Conservation (phyloP, 805 yeast species). For the Candida montana region DNA sequence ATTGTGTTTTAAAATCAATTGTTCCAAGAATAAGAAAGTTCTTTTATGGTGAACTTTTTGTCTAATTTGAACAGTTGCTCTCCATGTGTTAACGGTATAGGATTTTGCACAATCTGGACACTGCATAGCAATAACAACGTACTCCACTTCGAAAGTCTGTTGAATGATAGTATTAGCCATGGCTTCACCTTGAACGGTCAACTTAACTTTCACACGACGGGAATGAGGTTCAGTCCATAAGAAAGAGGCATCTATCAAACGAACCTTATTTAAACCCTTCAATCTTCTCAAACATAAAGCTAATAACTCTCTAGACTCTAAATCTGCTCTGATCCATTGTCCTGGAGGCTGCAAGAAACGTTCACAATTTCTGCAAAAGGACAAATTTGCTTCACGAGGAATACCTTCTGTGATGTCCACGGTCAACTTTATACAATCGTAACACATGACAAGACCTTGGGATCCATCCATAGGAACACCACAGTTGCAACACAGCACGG, state of each 20-base stretch:
- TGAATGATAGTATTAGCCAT: slow-evolving; percentile 87
- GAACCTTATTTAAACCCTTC: slow-evolving; percentile 79
- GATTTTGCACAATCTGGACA: slow-evolving; percentile 99
- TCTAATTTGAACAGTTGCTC: slow-evolving; percentile 95
- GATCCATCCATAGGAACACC: slow-evolving; percentile 98
- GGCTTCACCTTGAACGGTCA: slow-evolving; percentile 97
- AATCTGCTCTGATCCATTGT: slow-evolving; percentile 86
- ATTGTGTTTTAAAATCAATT: slow-evolving; percentile 83
- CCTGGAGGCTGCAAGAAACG: slow-evolving; percentile 91
- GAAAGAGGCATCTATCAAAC: slow-evolving; percentile 89
- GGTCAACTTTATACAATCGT: slow-evolving; percentile 91
- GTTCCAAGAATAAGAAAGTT: slow-evolving; percentile 93
- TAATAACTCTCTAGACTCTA: slow-evolving; percentile 87
- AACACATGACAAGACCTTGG: slow-evolving; percentile 87
- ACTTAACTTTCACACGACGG: slow-evolving; percentile 82
- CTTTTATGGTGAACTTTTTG: slow-evolving; percentile 96
- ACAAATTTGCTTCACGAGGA: slow-evolving; percentile 89
- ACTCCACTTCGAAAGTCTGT: slow-evolving; percentile 92
- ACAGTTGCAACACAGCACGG: slow-evolving; percentile 96
- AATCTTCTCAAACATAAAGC: slow-evolving; percentile 86
- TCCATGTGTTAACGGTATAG: slow-evolving; percentile 95
- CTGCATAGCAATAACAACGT: slow-evolving; percentile 89
- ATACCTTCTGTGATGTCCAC: slow-evolving; percentile 92
- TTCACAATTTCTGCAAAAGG: slow-evolving; percentile 97
- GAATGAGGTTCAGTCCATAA: slow-evolving; percentile 99